Base-by-base conservation (phyloP, 371 early-diverging fungal species). In the Amoeboaphelidium occidentale region DNA sequence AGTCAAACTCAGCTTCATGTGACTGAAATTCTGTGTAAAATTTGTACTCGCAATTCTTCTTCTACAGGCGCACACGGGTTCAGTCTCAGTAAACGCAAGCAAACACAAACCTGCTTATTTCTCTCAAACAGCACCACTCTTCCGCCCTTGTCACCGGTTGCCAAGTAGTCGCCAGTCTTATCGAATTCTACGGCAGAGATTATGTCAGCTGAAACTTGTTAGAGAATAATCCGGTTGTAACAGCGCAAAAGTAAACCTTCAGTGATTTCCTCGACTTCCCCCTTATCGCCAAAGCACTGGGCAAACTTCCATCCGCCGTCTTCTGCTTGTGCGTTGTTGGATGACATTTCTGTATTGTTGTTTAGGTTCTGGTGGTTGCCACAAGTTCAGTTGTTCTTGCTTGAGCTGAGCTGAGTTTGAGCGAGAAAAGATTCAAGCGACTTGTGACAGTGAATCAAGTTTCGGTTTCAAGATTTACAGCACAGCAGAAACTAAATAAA, bases 1-100 rank as follows among this genome's bases (percentile, higher is more conserved):
- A 97, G 67, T 99, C 99, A 59, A 99, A 97, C 72, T 94, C 96
- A 27, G 96, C 86, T 62, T 93, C 89, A 69, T 98, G 98, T 49
- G 93, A 93, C 62, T 96, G 96, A 58, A 96, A 96, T 64, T 96
- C 97, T 42, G 97, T 92, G 58, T 85, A 84, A 60, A 97, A 94
- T 67, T 85, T 85, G 75, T 94, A 97, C 63, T 94, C 97, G 66
- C 93, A 92, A n/a, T 84, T 81, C 63, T 90, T 86, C 72, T 93
- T 96, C 93, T 91, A 51, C 61, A 28, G 39, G 43, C 10, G 22
- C 44, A 21, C 24, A 51, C 20, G 2, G 39, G 25, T 20, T 41
- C 27, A n/a, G 10, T 2, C 12, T 23, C 22, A 24, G 14, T 23
- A 23, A 24, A 23, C 12, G 14, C 6, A 25, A 20, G 13, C 43